Conservation (phyloP, 148 eudicot genomes). For the Beta vulgaris region DNA sequence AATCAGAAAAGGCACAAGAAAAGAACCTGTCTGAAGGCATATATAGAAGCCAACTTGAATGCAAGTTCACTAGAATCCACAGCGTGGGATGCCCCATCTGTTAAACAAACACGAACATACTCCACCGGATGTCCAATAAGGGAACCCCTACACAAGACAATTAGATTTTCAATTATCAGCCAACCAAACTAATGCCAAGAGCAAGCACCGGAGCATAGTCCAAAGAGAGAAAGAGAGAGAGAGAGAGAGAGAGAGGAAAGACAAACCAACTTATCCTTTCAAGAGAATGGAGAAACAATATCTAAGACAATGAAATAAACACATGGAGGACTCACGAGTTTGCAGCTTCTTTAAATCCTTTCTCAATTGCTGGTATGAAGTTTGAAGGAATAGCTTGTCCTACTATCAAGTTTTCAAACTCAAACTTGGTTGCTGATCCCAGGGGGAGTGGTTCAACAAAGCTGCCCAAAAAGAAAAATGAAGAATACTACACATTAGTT, state of each 20-base stretch:
- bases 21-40: slow-evolving; percentile 95
- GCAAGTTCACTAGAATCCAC: slow-evolving; percentile 99
- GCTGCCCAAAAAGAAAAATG: slow-evolving; percentile 37
- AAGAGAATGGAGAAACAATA: neutral
- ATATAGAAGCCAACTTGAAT: slow-evolving; percentile 87
- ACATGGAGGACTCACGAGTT: slow-evolving; percentile 63
- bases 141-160: slow-evolving; percentile 63
- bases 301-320: slow-evolving; percentile 10
- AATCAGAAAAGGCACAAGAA: neutral
- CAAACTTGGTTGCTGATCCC: slow-evolving; percentile 80
- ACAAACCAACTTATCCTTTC: neutral
- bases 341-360: slow-evolving; percentile 96
- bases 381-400: slow-evolving; percentile 93
- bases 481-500: slow-evolving; percentile 1
- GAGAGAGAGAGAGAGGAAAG: neutral
- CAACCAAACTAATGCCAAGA: neutral
- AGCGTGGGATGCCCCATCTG: slow-evolving; percentile 95
- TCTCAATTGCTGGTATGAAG: slow-evolving; percentile 93
- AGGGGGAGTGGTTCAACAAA: slow-evolving; percentile 85
- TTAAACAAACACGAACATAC: slow-evolving; percentile 65
- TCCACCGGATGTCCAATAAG: slow-evolving; percentile 96
- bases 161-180: slow-evolving; percentile 2
- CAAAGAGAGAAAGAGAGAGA: neutral
- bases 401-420: slow-evolving; percentile 81
- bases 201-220: neutral